These are phyloP conservation scores for Plasmopara viticola DNA, from an alignment of 352 stramenopile genomes.

Conservation along the genomic window DNA sequence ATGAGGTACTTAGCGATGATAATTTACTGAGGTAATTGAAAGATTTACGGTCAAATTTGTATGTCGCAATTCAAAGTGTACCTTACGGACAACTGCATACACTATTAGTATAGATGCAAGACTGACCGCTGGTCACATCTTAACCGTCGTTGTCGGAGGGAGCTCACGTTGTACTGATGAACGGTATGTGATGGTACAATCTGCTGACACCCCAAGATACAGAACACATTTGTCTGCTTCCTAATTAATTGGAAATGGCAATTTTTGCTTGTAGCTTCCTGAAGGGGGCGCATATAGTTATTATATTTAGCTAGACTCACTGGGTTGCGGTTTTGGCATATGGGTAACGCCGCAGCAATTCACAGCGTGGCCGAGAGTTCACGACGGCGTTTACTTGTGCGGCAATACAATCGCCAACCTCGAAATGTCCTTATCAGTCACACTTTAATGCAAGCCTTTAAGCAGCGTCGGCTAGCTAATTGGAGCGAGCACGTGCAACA, in stretches of 20 bases:
- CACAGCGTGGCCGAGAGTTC: constrained; percentile 29
- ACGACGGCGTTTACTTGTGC: constrained; percentile 26
- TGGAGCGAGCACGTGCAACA: constrained; percentile 1
- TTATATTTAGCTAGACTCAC: background rate
- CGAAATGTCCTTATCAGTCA: constrained; percentile 21
- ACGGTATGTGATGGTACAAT: constrained; percentile 65
- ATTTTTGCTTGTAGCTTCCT: constrained; percentile 54
- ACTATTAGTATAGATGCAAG: constrained; percentile 14
- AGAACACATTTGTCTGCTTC: constrained; percentile 60
- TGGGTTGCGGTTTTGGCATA: constrained; percentile 18
- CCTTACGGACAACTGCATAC: constrained; percentile 35
- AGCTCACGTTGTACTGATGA: constrained; percentile 65
- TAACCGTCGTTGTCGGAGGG: constrained; percentile 73
- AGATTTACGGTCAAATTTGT: background rate
- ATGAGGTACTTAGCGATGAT: background rate
- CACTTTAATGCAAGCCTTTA: constrained; percentile 22
- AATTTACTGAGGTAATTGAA: no score
- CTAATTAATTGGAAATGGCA: constrained; percentile 37
- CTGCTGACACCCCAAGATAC: constrained; percentile 76
- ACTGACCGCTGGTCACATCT: background rate
- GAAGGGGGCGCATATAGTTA: constrained; percentile 10
- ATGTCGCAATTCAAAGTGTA: constrained; percentile 2
- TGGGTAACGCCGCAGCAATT: constrained; percentile 33
- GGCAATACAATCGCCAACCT: constrained; percentile 28
- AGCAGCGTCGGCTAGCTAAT: constrained; percentile 15